phyloP scores from a whole-genome alignment of 2,329 filamentous ascomycete genomes.

The Trichoderma cornu-damae region DNA sequence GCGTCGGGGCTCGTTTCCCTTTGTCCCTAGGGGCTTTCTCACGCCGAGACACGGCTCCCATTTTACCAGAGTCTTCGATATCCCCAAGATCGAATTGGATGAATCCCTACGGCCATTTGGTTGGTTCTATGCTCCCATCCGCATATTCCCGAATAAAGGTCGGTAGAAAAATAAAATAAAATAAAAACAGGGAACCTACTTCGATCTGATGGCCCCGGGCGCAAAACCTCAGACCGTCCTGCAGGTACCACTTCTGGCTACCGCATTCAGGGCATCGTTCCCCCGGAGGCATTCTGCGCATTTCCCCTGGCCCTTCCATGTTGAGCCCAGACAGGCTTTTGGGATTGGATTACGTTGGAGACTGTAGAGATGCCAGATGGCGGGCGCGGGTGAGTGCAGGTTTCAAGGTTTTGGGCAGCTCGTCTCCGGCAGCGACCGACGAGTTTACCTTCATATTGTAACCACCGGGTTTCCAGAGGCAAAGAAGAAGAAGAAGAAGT shows the following conservation, averaged over 20 bases:
- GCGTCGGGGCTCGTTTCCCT: slow-evolving; percentile 44
- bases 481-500: neutral
- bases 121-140: too few relatives aligned
- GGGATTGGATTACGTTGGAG: neutral
- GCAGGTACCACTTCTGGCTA: slow-evolving; percentile 64
- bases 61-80: slow-evolving; percentile 64
- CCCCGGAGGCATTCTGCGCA: slow-evolving; percentile 48
- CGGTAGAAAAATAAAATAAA: too few relatives aligned
- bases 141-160: too few relatives aligned
- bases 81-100: slow-evolving; percentile 56
- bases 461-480: neutral
- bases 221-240: slow-evolving; percentile 75
- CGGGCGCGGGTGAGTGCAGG: neutral
- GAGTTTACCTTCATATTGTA: slow-evolving; percentile 9
- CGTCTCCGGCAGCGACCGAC: neutral
- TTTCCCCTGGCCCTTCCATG: slow-evolving; percentile 41
- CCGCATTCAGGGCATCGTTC: slow-evolving; percentile 62
- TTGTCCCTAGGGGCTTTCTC: slow-evolving; percentile 54
- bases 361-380: neutral
- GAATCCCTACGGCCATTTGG: slow-evolving; percentile 39
- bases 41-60: slow-evolving; percentile 51
- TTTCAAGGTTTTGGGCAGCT: neutral
- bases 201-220: slow-evolving; percentile 74
- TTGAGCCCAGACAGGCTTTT: neutral
- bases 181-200: slow-evolving; percentile 43